These are phyloP conservation scores for Cyanophora paradoxa DNA, from an alignment of 78 protist species.

Conservation along the genomic window DNA sequence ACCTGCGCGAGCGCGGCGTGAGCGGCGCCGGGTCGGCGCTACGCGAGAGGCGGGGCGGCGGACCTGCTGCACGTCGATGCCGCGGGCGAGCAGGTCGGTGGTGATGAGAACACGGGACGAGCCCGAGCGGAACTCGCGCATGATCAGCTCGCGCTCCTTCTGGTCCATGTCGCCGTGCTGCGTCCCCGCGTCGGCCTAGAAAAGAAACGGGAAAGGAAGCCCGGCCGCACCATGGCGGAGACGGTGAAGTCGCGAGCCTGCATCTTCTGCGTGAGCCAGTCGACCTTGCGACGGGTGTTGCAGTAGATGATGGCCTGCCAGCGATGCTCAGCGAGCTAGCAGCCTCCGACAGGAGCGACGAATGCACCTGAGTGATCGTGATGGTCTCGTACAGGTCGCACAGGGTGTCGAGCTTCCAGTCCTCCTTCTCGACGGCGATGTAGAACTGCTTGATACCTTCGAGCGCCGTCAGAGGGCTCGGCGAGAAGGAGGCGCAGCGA, in stretches of 20 bases:
- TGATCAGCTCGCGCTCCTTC: slow-evolving; percentile 91
- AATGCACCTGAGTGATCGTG: slow-evolving; percentile 77
- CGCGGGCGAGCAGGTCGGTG: slow-evolving; percentile 98
- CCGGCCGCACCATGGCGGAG: slow-evolving; percentile 23
- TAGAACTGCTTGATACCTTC: slow-evolving; percentile 98
- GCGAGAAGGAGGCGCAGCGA: no score
- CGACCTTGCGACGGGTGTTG: slow-evolving; percentile 94
- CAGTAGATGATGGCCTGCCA: slow-evolving; percentile 86
- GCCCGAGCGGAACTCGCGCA: slow-evolving; percentile 94
- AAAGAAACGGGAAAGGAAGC: background rate
- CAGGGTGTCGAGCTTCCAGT: slow-evolving; percentile 96
- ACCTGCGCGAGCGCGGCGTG: slow-evolving; percentile 48
- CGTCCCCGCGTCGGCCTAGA: background rate
- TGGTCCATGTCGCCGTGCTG: slow-evolving; percentile 95
- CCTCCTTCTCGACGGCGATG: slow-evolving; percentile 85
- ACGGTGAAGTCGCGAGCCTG: slow-evolving; percentile 78
- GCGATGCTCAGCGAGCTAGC: background rate
- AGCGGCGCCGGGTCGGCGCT: no score
- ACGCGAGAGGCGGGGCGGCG: background rate
- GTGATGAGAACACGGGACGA: slow-evolving; percentile 95
- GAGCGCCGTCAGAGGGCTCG: no score
- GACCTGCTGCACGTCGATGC: slow-evolving; percentile 94
- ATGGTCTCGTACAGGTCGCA: slow-evolving; percentile 97
- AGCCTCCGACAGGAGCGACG: background rate
- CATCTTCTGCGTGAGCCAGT: slow-evolving; percentile 86